These are phyloP conservation scores for Colletotrichum sp. DNA, from an alignment of 2,329 filamentous ascomycete genomes.

Conservation along the genomic window DNA sequence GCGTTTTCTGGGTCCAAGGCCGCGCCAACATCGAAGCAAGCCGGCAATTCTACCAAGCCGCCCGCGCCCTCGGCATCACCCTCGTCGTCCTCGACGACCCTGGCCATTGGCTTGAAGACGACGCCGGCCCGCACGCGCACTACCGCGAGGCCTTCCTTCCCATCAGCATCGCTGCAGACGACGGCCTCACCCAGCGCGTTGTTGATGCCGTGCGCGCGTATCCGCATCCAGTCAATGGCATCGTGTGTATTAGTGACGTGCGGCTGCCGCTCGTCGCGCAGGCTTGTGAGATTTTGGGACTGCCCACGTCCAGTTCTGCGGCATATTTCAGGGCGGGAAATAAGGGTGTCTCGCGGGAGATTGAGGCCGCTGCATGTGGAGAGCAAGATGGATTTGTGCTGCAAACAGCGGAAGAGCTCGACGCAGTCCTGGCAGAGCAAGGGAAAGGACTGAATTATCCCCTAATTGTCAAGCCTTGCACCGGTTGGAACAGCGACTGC, in stretches of 20 bases:
- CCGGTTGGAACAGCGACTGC: slow-evolving; percentile 34
- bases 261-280: slow-evolving; percentile 30
- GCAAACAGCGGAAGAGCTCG: slow-evolving; percentile 20
- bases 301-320: slow-evolving; percentile 31
- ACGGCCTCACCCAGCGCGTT: slow-evolving; percentile 30
- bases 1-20: slow-evolving; percentile 4
- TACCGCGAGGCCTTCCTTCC: slow-evolving; percentile 36
- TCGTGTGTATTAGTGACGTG: slow-evolving; percentile 39
- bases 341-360: slow-evolving; percentile 30
- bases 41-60: background rate
- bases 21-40: background rate
- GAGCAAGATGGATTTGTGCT: slow-evolving; percentile 16
- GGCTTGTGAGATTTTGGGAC: slow-evolving; percentile 32
- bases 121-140: slow-evolving; percentile 22
- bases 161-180: slow-evolving; percentile 30
- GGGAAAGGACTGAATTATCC: slow-evolving; percentile 25
- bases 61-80: slow-evolving; percentile 34
- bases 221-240: slow-evolving; percentile 32
- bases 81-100: slow-evolving; percentile 39
- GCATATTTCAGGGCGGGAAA: slow-evolving; percentile 32
- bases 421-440: slow-evolving; percentile 4
- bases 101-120: slow-evolving; percentile 41
- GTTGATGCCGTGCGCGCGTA: slow-evolving; percentile 27
- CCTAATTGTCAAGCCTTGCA: slow-evolving; percentile 40
- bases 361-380: slow-evolving; percentile 19